A percentile compares a stretch with the other conserved stretches of the same genome.
phyloP scores from a whole-genome alignment of 192 early-diverging fungal genomes.

The Coemansia sp. region DNA sequence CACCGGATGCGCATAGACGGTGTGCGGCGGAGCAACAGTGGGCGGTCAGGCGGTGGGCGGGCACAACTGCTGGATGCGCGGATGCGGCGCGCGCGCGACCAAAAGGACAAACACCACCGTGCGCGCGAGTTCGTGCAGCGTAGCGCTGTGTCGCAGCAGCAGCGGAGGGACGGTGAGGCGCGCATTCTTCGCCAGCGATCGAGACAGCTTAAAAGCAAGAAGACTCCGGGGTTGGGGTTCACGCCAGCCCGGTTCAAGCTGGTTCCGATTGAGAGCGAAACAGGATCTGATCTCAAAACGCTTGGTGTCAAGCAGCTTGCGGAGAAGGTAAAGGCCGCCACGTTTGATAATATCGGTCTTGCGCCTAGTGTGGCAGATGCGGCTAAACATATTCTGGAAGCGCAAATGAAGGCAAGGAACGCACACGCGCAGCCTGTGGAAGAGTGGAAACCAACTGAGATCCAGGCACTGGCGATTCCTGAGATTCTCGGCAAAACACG shows the following conservation, averaged over 20 bases:
- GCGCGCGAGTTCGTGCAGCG: conserved; percentile 38
- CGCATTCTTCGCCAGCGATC: conserved; percentile 42
- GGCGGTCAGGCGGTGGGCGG: conserved; percentile 34
- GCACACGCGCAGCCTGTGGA: conserved; percentile 24
- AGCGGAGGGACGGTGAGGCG: conserved; percentile 33
- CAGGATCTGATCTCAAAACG: conserved; percentile 34
- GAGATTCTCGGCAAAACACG: conserved; percentile 56
- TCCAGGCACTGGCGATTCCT: conserved; percentile 84
- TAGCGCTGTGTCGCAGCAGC: conserved; percentile 9
- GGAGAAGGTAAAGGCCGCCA: conserved; percentile 16
- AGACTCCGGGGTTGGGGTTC: conserved; percentile 56
- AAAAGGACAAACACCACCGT: conserved; percentile 25
- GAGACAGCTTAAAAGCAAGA: conserved; percentile 22
- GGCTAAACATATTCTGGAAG: conserved; percentile 22
- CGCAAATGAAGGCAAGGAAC: conserved; percentile 5
- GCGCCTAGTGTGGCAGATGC: conserved; percentile 58
- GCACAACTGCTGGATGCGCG: conserved; percentile 37
- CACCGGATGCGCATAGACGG: conserved; percentile 25
- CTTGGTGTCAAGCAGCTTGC: conserved; percentile 24
- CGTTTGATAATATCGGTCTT: conserved; percentile 69
- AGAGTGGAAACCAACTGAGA: conserved; percentile 68
- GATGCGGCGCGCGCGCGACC: conserved; percentile 33
- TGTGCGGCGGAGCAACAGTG: conserved; percentile 7
- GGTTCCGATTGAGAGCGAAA: conserved; percentile 59
- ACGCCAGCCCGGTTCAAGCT: conserved; percentile 63